Conservation (phyloP, 371 early-diverging fungal species). For the Mucor indicus region DNA sequence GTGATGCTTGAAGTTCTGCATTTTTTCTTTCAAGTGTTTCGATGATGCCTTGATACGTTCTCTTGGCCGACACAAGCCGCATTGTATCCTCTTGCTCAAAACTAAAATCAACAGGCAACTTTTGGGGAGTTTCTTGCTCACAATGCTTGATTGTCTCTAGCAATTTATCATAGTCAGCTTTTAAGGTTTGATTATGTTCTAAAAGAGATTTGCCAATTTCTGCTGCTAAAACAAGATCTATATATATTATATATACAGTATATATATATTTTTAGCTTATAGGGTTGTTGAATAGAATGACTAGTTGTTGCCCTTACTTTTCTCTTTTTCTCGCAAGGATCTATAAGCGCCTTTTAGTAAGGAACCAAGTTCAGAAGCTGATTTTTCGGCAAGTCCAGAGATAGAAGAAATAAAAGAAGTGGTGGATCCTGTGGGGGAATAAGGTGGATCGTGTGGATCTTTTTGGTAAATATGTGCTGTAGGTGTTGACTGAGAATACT, state of each 20-base stretch:
- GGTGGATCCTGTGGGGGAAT: slow-evolving; percentile 20
- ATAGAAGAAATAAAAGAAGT: slow-evolving; percentile 34
- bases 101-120: not conserved
- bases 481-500: slow-evolving; percentile 19
- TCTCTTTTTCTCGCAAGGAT: slow-evolving; percentile 37
- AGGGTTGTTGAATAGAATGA: too few species aligned
- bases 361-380: slow-evolving; percentile 31
- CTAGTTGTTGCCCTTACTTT: slow-evolving; percentile 19
- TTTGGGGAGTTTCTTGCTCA: not conserved
- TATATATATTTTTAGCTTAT: too few species aligned
- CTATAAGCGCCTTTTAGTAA: slow-evolving; percentile 38
- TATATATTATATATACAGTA: slow-evolving; percentile 1
- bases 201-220: slow-evolving; percentile 58
- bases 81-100: slow-evolving; percentile 14
- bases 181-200: slow-evolving; percentile 49
- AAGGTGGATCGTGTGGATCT: slow-evolving; percentile 13
- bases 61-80: slow-evolving; percentile 25
- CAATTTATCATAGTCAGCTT: slow-evolving; percentile 48
- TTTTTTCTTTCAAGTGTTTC: slow-evolving; percentile 40
- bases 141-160: slow-evolving; percentile 29
- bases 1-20: slow-evolving; percentile 28
- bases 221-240: slow-evolving; percentile 55
- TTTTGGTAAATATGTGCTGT: not conserved
- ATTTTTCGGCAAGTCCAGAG: slow-evolving; percentile 44
- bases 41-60: slow-evolving; percentile 32